These are phyloP conservation scores for Phaffia tasmanica DNA, from an alignment of 768 basidiomycete genomes.

Conservation along the genomic window DNA sequence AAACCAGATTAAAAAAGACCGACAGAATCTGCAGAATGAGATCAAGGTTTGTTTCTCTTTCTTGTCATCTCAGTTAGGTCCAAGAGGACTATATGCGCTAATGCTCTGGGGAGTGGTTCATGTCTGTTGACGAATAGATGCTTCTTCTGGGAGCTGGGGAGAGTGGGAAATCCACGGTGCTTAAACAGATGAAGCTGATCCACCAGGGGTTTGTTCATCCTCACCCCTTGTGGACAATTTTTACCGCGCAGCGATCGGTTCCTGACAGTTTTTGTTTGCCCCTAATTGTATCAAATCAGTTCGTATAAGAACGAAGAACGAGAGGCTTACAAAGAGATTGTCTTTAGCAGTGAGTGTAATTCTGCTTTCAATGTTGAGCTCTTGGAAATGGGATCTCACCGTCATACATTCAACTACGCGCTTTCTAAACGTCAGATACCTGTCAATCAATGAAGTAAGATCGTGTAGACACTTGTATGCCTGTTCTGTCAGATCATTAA, in stretches of 20 bases:
- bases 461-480: background rate
- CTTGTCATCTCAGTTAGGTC: background rate
- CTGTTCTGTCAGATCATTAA: background rate
- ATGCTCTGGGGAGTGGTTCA: too few species aligned
- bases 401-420: background rate
- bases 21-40: conserved; percentile 80
- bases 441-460: background rate
- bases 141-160: conserved; percentile 88
- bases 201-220: conserved; percentile 23
- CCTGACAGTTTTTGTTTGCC: background rate
- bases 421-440: background rate
- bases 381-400: background rate
- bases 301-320: conserved; percentile 74
- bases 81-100: background rate
- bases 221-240: background rate
- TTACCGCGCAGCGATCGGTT: background rate
- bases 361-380: conserved; percentile 59
- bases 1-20: conserved; percentile 76
- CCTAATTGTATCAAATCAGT: conserved; percentile 22
- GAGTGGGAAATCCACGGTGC: conserved; percentile 65
- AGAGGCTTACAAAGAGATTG: conserved; percentile 89
- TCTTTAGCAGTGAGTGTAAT: conserved; percentile 84
- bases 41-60: conserved; percentile 39
- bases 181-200: conserved; percentile 27
- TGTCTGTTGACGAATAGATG: conserved; percentile 53